A percentile compares a stretch with the other conserved stretches of the same genome.
Evolutionary conservation across 2,329 filamentous ascomycete genomes (phyloP).

Genomic region (Paradendryphiella salina): DNA sequence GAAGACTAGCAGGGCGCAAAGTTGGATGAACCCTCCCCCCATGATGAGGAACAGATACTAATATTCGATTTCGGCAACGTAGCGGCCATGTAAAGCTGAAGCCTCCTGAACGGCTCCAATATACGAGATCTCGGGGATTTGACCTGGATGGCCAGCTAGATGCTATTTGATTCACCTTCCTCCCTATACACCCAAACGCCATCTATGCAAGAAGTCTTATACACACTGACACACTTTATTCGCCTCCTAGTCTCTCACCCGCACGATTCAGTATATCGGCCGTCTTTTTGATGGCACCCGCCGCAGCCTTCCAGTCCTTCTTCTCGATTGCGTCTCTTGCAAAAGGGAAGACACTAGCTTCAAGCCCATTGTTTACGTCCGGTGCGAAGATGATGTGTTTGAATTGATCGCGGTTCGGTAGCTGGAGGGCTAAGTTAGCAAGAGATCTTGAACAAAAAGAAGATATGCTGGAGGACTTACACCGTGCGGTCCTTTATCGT

Average conservation of each 20-base stretch:
- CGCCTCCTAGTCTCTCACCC: conserved; percentile 51
- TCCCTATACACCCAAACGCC: background rate
- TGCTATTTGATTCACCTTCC: background rate
- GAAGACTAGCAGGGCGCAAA: too few relatives aligned
- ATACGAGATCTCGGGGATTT: too few relatives aligned
- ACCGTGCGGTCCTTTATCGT: conserved; percentile 53
- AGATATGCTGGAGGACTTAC: conserved; percentile 57
- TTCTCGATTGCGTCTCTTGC: conserved; percentile 77
- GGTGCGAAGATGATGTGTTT: conserved; percentile 92
- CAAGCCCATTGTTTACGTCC: conserved; percentile 71
- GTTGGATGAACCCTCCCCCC: too few relatives aligned
- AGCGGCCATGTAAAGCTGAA: too few relatives aligned
- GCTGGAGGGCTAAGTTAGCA: conserved; percentile 32
- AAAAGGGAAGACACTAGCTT: conserved; percentile 72
- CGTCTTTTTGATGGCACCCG: conserved; percentile 70
- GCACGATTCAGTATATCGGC: conserved; percentile 69
- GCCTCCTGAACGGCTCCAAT: too few relatives aligned
- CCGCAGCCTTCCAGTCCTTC: conserved; percentile 70
- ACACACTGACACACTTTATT: background rate
- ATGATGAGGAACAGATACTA: too few relatives aligned
- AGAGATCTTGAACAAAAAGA: background rate
- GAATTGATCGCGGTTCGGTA: conserved; percentile 87
- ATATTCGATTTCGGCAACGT: too few relatives aligned
- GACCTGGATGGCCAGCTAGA: too few relatives aligned
- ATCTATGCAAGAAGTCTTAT: too few relatives aligned